Percentiles rank a stretch among this genome's conserved stretches.
phyloP scores from a whole-genome alignment of 768 basidiomycete species.

The Guyanaporus albipodus region DNA sequence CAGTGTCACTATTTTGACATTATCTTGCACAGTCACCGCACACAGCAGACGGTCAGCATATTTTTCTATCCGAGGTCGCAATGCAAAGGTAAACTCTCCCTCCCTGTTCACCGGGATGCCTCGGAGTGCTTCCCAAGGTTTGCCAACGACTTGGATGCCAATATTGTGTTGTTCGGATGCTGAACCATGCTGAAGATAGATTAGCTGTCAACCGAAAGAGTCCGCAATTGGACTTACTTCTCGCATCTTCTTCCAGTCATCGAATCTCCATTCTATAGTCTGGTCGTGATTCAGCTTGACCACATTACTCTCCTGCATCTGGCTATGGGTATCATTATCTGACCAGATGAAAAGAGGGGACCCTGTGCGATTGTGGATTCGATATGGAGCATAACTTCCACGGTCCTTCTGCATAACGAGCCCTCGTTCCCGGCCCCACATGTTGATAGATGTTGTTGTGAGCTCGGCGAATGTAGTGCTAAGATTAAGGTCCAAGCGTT shows the following conservation, averaged over 20 bases:
- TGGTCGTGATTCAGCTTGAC: constrained; percentile 70
- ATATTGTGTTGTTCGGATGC: constrained; percentile 77
- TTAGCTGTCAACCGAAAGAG: not conserved
- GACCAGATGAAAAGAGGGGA: constrained; percentile 83
- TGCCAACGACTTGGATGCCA: constrained; percentile 78
- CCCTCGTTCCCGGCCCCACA: constrained; percentile 73
- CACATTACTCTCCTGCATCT: constrained; percentile 44
- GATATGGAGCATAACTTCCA: constrained; percentile 91
- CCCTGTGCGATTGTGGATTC: constrained; percentile 88
- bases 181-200: constrained; percentile 36
- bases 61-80: constrained; percentile 77
- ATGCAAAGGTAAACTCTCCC: constrained; percentile 82
- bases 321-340: constrained; percentile 57
- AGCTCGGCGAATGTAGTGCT: constrained; percentile 89
- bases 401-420: constrained; percentile 69
- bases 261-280: constrained; percentile 91
- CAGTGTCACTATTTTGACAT: constrained; percentile 91
- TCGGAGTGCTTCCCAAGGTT: constrained; percentile 84
- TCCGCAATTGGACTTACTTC: constrained; percentile 52
- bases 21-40: constrained; percentile 85
- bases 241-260: constrained; percentile 91
- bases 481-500: constrained; percentile 86
- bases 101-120: constrained; percentile 91
- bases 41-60: constrained; percentile 80
- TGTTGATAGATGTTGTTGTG: constrained; percentile 64